These are phyloP conservation scores for Cubamyces lactineus DNA, from an alignment of 768 basidiomycete species.

Conservation along the genomic window DNA sequence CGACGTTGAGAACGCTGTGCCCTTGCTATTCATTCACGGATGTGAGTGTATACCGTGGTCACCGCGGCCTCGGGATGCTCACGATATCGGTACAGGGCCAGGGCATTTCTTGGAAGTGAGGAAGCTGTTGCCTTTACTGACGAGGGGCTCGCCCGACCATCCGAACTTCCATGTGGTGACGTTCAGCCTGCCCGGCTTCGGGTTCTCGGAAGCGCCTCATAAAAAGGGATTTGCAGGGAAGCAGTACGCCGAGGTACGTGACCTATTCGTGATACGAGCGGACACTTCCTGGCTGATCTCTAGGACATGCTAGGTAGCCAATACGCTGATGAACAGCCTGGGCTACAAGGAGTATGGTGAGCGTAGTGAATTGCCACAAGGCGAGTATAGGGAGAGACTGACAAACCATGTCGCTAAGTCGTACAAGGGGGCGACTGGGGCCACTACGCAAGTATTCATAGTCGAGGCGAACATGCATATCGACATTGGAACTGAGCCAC, in stretches of 20 bases:
- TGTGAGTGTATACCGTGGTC: conserved; percentile 27
- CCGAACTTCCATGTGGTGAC: conserved; percentile 36
- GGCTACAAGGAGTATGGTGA: conserved; percentile 32
- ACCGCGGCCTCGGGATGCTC: too few species aligned
- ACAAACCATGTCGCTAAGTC: conserved; percentile 29
- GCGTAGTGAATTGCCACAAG: not conserved
- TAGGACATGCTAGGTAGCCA: not conserved
- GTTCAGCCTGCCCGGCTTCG: conserved; percentile 33
- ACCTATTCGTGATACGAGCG: too few species aligned
- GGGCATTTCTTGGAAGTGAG: conserved; percentile 32
- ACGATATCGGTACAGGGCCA: conserved; percentile 25
- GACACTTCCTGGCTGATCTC: too few species aligned
- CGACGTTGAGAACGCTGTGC: conserved; percentile 31
- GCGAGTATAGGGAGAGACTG: too few species aligned
- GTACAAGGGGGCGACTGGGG: conserved; percentile 56
- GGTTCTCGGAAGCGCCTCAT: conserved; percentile 32
- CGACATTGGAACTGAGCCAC: conserved; percentile 10
- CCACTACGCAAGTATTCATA: conserved; percentile 30
- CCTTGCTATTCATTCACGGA: conserved; percentile 38
- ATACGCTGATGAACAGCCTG: conserved; percentile 32
- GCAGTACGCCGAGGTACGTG: conserved; percentile 33
- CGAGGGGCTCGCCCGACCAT: conserved; percentile 22
- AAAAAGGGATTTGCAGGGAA: conserved; percentile 31
- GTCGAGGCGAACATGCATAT: not conserved
- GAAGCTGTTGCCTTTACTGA: conserved; percentile 34